These are phyloP conservation scores for Marchantia polymorpha DNA, from an alignment of 225 moss, liverwort and hornwort genomes.

Conservation along the genomic window DNA sequence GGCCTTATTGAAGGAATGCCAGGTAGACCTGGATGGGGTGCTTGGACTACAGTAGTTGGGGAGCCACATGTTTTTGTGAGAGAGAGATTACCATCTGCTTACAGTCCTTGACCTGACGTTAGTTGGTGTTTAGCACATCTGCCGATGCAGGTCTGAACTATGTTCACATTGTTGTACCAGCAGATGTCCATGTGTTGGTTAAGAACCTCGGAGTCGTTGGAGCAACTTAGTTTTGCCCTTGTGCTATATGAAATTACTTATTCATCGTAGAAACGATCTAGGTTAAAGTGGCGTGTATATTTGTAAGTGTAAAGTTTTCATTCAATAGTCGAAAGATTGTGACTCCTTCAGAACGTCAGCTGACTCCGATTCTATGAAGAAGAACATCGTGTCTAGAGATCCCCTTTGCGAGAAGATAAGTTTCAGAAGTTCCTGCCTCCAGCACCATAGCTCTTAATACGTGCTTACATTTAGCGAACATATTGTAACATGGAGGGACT, in stretches of 20 bases:
- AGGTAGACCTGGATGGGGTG: conserved; percentile 1
- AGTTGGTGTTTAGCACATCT: not conserved
- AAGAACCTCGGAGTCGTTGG: conserved; percentile 2
- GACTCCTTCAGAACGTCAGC: conserved; percentile 5
- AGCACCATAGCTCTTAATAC: not conserved
- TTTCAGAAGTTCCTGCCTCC: not conserved
- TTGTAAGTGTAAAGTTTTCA: conserved; percentile 15
- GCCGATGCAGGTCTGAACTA: not conserved
- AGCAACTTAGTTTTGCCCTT: conserved; percentile 20
- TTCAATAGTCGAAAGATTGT: not conserved
- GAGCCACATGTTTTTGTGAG: not conserved
- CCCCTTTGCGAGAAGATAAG: not conserved
- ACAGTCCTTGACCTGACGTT: not conserved
- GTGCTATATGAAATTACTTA: conserved; percentile 16
- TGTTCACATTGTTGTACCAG: not conserved
- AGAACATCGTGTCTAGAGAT: not conserved
- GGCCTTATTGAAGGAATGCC: not conserved
- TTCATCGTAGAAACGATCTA: conserved; percentile 11
- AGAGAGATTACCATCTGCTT: not conserved
- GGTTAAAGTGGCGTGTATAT: conserved; percentile 24
- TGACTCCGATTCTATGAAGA: not conserved
- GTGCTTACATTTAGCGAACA: not conserved
- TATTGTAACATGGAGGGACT: not conserved
- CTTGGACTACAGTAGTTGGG: not conserved
- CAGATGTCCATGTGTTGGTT: not conserved